Base-by-base conservation (phyloP, 306 rosid species). In the Trifolium repens region DNA sequence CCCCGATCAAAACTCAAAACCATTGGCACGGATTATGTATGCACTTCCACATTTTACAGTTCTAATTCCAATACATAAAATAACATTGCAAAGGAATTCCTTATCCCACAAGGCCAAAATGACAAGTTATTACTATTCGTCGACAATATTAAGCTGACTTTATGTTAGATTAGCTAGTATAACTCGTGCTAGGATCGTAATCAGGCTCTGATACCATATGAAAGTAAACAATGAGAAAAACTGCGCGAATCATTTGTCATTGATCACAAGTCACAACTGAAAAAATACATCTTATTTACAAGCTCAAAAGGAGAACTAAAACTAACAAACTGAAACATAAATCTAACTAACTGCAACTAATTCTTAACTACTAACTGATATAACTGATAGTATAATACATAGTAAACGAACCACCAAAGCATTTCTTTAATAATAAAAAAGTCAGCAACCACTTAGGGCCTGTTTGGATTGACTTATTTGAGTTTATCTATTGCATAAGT, bases 1-100 rank as follows among this genome's bases (percentile, higher is more conserved):
- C 55, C 82, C 60, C 37, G 61, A 64, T 62, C 72, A 83, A 78
- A 76, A 71, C 66, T 62, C 72, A 83, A 78, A 76, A 71, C 66
- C 58, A 78, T 22, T 27, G 44, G 15, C 63, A 66, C 14, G 49
- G 42, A 55, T 39, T 49, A 73, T 30, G 64, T 53, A 40, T 37
- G 40, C 68, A 71, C 49, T 64, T 81, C 72, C 17, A 80, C 42
- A 60, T 10, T 75, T 62, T 49, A 69, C 62, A 22, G 37, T 22
- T 14, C 42, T 50, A 73, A 27, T 52, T 19, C 67, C 5, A 60
- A 67, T 37, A 35, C 24, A 32, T 2, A 15, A 67, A 8, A 35
- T 50, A 65, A 65, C 73, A 16, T 9, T 15, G 16, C 54, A 50
- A 40, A 53, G 37, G 39, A 49, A 66, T 58, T 49, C 32, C 19